Evolutionary conservation across 768 basidiomycete species (phyloP).

Genomic region (Trametes sanguinea): DNA sequence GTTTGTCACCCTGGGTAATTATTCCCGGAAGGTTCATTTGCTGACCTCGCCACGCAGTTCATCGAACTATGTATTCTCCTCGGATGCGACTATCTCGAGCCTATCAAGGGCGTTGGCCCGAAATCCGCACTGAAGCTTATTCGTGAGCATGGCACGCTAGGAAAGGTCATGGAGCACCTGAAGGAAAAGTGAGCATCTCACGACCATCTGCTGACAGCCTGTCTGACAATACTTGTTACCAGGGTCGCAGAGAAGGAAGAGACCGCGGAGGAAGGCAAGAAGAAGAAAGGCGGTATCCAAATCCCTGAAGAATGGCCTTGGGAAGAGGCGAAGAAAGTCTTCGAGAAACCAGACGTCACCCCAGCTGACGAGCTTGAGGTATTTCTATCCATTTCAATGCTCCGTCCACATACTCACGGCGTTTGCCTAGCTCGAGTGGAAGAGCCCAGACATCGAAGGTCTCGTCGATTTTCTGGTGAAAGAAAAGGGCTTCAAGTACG

Average conservation of each 20-base stretch:
- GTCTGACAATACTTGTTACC: slow-evolving; percentile 18
- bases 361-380: slow-evolving; percentile 88
- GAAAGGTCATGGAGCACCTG: slow-evolving; percentile 73
- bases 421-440: slow-evolving; percentile 82
- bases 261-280: slow-evolving; percentile 51
- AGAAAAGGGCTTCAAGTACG: slow-evolving; percentile 97
- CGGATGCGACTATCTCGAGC: slow-evolving; percentile 98
- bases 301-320: slow-evolving; percentile 97
- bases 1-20: slow-evolving; percentile 39
- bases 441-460: slow-evolving; percentile 87
- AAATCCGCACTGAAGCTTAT: slow-evolving; percentile 94
- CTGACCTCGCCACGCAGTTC: slow-evolving; percentile 54
- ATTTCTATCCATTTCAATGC: slow-evolving; percentile 14
- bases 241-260: slow-evolving; percentile 47
- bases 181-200: slow-evolving; percentile 61
- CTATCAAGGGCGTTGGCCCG: slow-evolving; percentile 95
- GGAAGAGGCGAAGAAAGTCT: slow-evolving; percentile 91
- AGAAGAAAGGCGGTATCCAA: slow-evolving; percentile 72
- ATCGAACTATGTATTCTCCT: slow-evolving; percentile 95
- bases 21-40: not conserved
- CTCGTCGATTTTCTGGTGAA: slow-evolving; percentile 90
- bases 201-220: too few species aligned
- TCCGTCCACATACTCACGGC: not conserved
- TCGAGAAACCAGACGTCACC: slow-evolving; percentile 86
- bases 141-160: slow-evolving; percentile 75